These are phyloP conservation scores for Thalassiosira hispida DNA, from an alignment of 352 stramenopile species.

Conservation along the genomic window DNA sequence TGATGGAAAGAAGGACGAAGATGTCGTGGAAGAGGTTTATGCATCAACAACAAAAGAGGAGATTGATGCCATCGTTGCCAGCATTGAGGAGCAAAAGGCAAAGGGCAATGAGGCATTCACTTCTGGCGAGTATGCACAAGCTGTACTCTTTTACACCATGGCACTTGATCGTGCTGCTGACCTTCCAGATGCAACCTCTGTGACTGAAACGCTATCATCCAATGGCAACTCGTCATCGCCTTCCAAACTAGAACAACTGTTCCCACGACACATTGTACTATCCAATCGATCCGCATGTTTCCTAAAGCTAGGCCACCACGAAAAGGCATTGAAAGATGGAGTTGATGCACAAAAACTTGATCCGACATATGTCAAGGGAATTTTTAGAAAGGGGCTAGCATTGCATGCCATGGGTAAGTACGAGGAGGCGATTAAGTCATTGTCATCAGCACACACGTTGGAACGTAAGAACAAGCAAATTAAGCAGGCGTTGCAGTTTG, in stretches of 20 bases:
- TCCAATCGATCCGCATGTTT: constrained; percentile 84
- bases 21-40: constrained; percentile 75
- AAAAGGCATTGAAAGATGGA: constrained; percentile 83
- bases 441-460: constrained; percentile 79
- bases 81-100: constrained; percentile 81
- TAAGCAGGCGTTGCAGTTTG: constrained; percentile 86
- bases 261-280: constrained; percentile 71
- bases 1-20: constrained; percentile 39
- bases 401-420: constrained; percentile 85
- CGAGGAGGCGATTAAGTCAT: constrained; percentile 70
- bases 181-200: constrained; percentile 59
- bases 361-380: constrained; percentile 82
- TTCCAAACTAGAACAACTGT: constrained; percentile 48
- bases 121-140: constrained; percentile 86
- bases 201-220: constrained; percentile 28
- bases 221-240: constrained; percentile 14
- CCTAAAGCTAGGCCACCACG: constrained; percentile 85
- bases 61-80: constrained; percentile 77
- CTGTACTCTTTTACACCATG: constrained; percentile 85
- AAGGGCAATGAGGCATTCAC: constrained; percentile 86
- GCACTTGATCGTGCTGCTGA: constrained; percentile 80
- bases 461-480: constrained; percentile 88
- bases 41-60: constrained; percentile 70
- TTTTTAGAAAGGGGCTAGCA: constrained; percentile 83
- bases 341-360: constrained; percentile 65